Percentiles rank a stretch among this genome's conserved stretches.
These are phyloP conservation scores for Cadophora sp. DNA, from an alignment of 2,329 filamentous ascomycete species.

Conservation along the genomic window DNA sequence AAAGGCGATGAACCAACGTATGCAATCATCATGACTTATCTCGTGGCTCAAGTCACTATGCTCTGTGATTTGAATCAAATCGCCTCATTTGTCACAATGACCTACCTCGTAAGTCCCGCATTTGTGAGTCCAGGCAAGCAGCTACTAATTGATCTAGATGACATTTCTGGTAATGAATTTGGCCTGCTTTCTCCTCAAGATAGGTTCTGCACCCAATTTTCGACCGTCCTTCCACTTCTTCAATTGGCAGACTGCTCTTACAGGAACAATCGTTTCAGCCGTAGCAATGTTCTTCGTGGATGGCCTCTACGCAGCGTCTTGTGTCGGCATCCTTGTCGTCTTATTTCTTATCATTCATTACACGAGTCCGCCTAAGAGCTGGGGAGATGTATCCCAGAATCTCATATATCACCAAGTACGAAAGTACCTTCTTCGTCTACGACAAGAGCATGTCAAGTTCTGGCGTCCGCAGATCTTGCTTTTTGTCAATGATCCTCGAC, in stretches of 20 bases:
- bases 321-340: slow-evolving; percentile 75
- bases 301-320: slow-evolving; percentile 75
- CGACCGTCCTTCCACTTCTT: slow-evolving; percentile 89
- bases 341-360: slow-evolving; percentile 88
- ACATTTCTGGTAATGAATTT: slow-evolving; percentile 90
- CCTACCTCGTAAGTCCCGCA: slow-evolving; percentile 69
- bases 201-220: slow-evolving; percentile 89
- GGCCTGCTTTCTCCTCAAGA: slow-evolving; percentile 85
- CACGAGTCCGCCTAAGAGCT: slow-evolving; percentile 82
- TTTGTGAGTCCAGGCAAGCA: neutral
- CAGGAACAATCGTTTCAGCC: slow-evolving; percentile 77
- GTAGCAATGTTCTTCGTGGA: slow-evolving; percentile 85
- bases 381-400: slow-evolving; percentile 90
- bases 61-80: slow-evolving; percentile 87
- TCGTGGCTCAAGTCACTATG: slow-evolving; percentile 79
- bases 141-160: slow-evolving; percentile 58
- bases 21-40: slow-evolving; percentile 78
- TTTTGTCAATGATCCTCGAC: slow-evolving; percentile 82
- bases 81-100: slow-evolving; percentile 89
- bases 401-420: slow-evolving; percentile 88
- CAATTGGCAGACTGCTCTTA: slow-evolving; percentile 80
- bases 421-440: slow-evolving; percentile 84
- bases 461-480: slow-evolving; percentile 90
- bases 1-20: slow-evolving; percentile 76
- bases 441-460: slow-evolving; percentile 90